Base-by-base conservation (phyloP, 352 stramenopile genomes). In the Phytophthora hybrid region DNA sequence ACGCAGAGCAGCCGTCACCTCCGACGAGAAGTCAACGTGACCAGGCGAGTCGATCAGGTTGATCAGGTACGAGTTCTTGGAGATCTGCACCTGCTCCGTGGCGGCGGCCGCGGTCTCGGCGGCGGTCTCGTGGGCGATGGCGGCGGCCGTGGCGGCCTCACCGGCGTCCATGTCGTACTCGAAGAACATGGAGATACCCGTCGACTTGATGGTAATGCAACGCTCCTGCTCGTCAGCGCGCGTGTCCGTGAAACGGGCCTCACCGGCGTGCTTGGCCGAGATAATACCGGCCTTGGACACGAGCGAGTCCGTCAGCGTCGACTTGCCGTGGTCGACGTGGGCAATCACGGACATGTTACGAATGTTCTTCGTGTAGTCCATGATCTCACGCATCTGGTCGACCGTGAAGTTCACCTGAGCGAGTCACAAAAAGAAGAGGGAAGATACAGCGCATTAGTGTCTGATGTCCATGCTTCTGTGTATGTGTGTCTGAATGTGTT, bases 181-280 rank as follows among this genome's bases (percentile, higher is more conserved):
- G 81, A 99, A 99, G 90, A 99, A 99, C 97, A 99, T 99, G 55
- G 97, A 99, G 82, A 99, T 99, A 92, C 97, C 98, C 57, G 98
- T 99, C 51, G 98, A 99, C 91, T 99, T 99, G 88, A 99, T 99
- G 69, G 98, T 99, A 84, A 99, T 99, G 90, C 98, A 96, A 85
- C 98, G 97, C 78, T 99, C 98, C 80, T 99, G 97, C 89, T 99
- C 98, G 85, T 99, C 98, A n/a, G 93, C 93, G 79, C 97, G 95
- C n/a, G 97, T 99, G 88, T 99, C 98, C 46, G 97, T 99, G 94
- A 99, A 99, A 84, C 98, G 96, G 41, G 97, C 97, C 77, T 99
- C 98, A 80, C 98, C 98, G 66, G 98, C 98, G 81, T 98, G 97
- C 92, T 99, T 99, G 74, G 96, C 89, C 68, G 98, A 98, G 79